Base-by-base conservation (phyloP, 257 asterid genomes). In the Plantago ovata region DNA sequence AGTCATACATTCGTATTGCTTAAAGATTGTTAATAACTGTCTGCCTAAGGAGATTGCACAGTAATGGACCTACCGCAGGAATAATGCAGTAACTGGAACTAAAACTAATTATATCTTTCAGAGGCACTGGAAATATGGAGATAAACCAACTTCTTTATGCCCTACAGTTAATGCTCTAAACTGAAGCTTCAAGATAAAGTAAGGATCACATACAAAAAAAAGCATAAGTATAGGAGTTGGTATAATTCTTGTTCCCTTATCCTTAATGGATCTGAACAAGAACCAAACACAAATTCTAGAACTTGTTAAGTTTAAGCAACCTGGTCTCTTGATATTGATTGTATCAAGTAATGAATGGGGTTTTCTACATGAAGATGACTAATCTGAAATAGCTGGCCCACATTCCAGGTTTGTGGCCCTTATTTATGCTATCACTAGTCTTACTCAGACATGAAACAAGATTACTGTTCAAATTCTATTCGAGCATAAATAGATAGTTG, bases 1-100 rank as follows among this genome's bases (percentile, higher is more conserved):
- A 54, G 55, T 49, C 69, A 56, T 3, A 47, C 43, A 46, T 28
- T 9, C 11, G 22, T 15, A 22, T 58, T 42, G 22, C 46, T 1
- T 12, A 22, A 62, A 23, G 24, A 46, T 52, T 42, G 21, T 23
- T 53, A 28, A 38, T 4, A 54, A 59, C 58, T 12, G 68, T 68
- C 71, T 59, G 74, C 74, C 71, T 32, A 16, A 67, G 68, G 60
- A 54, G 62, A 72, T 49, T 44, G 64, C 70, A 23, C 77, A 58
- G 47, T 62, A 67, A 51, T 58, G 62, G 28, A 53, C 70, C 68
- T 59, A 47, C 69, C 46, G 38, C 24, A 54, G 61, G 63, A 28
- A 45, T 18, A 23, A 42, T 40, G 44, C n/a, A 54, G 59, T 40
- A 59, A 54, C 53, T 15, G 36, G 24, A 19, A 46, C 41, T 19